phyloP scores from a whole-genome alignment of 352 stramenopile species.

The Phytophthora tubulina region DNA sequence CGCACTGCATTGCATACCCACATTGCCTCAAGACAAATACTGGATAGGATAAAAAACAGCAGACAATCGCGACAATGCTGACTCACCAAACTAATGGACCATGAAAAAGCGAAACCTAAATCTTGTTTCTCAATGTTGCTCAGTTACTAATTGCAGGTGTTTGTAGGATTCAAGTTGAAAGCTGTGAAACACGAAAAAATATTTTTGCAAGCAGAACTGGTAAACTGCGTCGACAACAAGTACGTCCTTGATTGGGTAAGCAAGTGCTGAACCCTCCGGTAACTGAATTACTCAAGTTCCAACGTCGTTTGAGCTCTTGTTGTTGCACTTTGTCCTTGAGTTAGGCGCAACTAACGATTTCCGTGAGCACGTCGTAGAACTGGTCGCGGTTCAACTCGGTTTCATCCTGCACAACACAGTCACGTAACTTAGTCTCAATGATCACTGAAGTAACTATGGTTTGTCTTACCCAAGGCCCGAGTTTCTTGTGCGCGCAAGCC shows the following conservation, averaged over 20 bases:
- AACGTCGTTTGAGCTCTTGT: background rate
- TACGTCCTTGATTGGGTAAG: background rate
- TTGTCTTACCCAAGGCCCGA: constrained; percentile 34
- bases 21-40: constrained; percentile 8
- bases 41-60: constrained; percentile 27
- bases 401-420: constrained; percentile 13
- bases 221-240: background rate
- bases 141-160: too few species aligned
- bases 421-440: background rate
- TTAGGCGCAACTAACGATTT: constrained; percentile 25
- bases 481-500: constrained; percentile 30
- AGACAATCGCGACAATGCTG: constrained; percentile 12
- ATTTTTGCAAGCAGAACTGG: too few species aligned
- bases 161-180: too few species aligned
- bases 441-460: background rate
- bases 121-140: background rate
- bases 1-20: background rate
- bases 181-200: too few species aligned
- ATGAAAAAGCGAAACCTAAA: constrained; percentile 17
- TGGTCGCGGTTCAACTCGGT: constrained; percentile 21
- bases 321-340: background rate
- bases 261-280: background rate
- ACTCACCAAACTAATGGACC: constrained; percentile 24
- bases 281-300: background rate
- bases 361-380: constrained; percentile 23